Evolutionary conservation across 2,329 filamentous ascomycete genomes (phyloP).

Genomic region (Chrysoporthe austroafricana): DNA sequence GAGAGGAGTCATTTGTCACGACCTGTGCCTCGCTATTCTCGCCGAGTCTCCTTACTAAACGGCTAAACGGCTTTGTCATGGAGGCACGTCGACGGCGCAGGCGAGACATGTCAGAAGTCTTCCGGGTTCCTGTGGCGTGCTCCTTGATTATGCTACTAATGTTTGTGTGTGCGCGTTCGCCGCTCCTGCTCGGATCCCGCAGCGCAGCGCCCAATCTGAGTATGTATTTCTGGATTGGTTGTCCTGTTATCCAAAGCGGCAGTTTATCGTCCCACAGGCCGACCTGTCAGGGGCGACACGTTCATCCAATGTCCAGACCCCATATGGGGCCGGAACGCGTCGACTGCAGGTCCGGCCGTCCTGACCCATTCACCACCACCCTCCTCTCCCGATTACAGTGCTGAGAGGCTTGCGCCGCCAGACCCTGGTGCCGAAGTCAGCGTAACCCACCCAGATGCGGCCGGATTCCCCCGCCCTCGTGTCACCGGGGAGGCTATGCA

Average conservation of each 20-base stretch:
- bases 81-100: too few relatives aligned
- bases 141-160: neutral
- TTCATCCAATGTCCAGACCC: too few relatives aligned
- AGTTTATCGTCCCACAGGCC: neutral
- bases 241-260: neutral
- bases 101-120: conserved; percentile 15
- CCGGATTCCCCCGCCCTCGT: neutral
- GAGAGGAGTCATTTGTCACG: conserved; percentile 7
- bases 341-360: too few relatives aligned
- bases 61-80: neutral
- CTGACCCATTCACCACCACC: neutral
- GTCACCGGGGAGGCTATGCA: conserved; percentile 4
- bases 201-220: too few relatives aligned
- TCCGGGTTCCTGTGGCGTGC: neutral
- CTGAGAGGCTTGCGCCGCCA: conserved; percentile 21
- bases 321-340: too few relatives aligned
- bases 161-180: neutral
- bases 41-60: neutral
- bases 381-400: conserved; percentile 13
- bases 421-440: conserved; percentile 1
- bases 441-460: neutral
- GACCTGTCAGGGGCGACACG: neutral
- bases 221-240: too few relatives aligned
- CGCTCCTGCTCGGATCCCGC: neutral
- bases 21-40: neutral